phyloP scores from a whole-genome alignment of 2,329 filamentous ascomycete species.

The Monilinia laxa region DNA sequence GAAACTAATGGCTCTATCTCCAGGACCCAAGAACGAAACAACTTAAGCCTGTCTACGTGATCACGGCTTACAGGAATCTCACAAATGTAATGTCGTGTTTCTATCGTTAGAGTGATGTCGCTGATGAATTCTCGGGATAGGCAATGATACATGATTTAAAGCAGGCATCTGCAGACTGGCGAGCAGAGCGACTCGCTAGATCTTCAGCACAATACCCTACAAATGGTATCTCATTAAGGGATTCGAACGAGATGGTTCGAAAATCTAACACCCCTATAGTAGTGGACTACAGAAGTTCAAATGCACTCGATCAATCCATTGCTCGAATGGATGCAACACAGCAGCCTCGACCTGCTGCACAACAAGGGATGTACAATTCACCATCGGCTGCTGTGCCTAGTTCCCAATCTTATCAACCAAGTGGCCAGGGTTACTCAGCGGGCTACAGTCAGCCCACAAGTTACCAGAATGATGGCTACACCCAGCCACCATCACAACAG shows the following conservation, averaged over 20 bases:
- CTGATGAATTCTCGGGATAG: constrained; percentile 40
- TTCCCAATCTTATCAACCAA: constrained; percentile 24
- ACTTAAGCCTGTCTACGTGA: constrained; percentile 70
- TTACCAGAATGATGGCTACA: constrained; percentile 34
- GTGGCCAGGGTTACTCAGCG: constrained; percentile 33
- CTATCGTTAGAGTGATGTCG: constrained; percentile 22
- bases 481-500: constrained; percentile 23
- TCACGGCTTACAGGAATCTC: constrained; percentile 75
- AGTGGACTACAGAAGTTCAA: constrained; percentile 38
- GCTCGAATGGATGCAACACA: constrained; percentile 42
- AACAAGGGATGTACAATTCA: constrained; percentile 31
- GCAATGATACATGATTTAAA: constrained; percentile 57
- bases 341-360: constrained; percentile 26
- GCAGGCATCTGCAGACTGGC: constrained; percentile 53
- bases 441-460: constrained; percentile 27
- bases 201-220: constrained; percentile 36
- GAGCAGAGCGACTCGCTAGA: constrained; percentile 39
- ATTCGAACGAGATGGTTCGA: constrained; percentile 39
- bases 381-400: constrained; percentile 26
- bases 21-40: constrained; percentile 58
- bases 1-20: constrained; percentile 23
- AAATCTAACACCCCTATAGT: constrained; percentile 42
- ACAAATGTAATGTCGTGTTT: constrained; percentile 59
- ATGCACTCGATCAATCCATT: constrained; percentile 41
- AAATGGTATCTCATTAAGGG: constrained; percentile 41